Percentiles rank a stretch among this genome's conserved stretches.
phyloP scores from a whole-genome alignment of 2,329 filamentous ascomycete genomes.

The Verticillium zaregamsianum region DNA sequence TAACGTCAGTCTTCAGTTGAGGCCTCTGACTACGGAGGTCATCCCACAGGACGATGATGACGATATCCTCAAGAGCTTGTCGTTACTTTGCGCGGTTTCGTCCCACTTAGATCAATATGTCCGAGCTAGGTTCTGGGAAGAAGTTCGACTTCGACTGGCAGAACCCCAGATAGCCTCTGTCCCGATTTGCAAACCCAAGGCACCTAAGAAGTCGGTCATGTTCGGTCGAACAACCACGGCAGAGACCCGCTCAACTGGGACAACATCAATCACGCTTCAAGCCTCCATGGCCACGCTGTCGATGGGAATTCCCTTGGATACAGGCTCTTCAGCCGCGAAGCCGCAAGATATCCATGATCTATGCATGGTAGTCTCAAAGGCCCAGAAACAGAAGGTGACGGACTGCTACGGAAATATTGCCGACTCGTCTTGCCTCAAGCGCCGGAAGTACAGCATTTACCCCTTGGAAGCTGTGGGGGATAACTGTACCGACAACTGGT shows the following conservation, averaged over 20 bases:
- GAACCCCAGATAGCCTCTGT: too few relatives aligned
- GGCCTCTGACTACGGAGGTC: conserved; percentile 6
- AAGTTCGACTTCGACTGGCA: too few relatives aligned
- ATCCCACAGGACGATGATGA: conserved; percentile 13
- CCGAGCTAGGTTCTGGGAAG: too few relatives aligned
- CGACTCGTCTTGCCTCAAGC: background rate
- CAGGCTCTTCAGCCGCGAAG: too few relatives aligned
- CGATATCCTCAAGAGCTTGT: conserved; percentile 6
- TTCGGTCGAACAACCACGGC: background rate
- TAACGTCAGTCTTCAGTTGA: conserved; percentile 15
- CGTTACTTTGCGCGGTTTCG: conserved; percentile 1
- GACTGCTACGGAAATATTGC: conserved; percentile 4
- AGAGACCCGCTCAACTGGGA: too few relatives aligned
- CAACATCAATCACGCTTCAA: background rate
- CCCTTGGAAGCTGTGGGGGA: background rate
- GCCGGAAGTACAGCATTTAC: background rate
- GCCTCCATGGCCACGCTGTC: conserved; percentile 1
- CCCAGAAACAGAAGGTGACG: background rate
- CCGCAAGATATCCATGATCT: too few relatives aligned
- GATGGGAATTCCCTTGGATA: background rate
- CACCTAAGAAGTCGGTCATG: too few relatives aligned
- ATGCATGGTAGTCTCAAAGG: too few relatives aligned
- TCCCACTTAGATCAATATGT: background rate
- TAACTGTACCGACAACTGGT: background rate
- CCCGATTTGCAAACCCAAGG: too few relatives aligned